Percentiles rank a stretch among this genome's conserved stretches.
phyloP scores from a whole-genome alignment of 2,329 filamentous ascomycete genomes.

The Venturia effusa region DNA sequence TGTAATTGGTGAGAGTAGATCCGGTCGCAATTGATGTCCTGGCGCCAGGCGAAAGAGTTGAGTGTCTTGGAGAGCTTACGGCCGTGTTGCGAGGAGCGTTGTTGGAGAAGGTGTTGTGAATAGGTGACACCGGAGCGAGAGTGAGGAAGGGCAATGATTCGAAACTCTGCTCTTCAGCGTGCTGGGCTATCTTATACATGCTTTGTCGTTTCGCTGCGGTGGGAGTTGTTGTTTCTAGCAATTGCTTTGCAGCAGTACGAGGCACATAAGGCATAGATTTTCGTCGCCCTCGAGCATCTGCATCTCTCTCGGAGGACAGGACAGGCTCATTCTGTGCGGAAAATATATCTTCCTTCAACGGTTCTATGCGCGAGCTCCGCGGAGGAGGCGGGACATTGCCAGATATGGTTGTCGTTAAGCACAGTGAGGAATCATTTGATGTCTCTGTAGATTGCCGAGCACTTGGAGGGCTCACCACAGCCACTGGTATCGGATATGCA shows the following conservation, averaged over 20 bases:
- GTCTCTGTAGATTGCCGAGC: neutral
- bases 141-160: neutral
- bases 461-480: neutral
- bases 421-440: neutral
- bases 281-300: neutral
- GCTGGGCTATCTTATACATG: neutral
- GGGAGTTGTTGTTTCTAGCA: neutral
- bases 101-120: neutral
- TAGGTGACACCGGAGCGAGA: neutral
- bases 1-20: neutral
- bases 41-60: neutral
- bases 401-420: neutral
- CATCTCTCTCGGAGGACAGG: neutral
- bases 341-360: neutral
- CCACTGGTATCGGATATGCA: slow-evolving; percentile 3
- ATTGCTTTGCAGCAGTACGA: neutral
- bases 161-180: neutral
- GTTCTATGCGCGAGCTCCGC: neutral
- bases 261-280: neutral
- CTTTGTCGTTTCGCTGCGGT: neutral
- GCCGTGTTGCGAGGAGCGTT: neutral
- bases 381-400: neutral
- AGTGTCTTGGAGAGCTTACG: neutral
- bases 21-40: neutral
- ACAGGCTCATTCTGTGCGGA: neutral